These are phyloP conservation scores for Psidium guajava DNA, from an alignment of 345 rosid species.

Conservation along the genomic window DNA sequence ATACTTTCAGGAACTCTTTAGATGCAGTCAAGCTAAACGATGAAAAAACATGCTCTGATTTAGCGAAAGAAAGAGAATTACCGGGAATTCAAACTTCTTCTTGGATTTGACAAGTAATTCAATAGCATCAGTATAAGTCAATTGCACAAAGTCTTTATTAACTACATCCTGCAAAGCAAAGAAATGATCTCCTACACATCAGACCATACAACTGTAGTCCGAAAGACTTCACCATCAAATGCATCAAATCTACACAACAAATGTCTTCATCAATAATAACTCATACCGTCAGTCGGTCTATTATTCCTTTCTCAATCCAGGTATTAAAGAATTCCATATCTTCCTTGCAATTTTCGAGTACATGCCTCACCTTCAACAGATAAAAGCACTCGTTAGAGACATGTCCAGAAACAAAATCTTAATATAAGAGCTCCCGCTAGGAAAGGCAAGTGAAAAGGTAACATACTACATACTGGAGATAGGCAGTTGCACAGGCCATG, in stretches of 20 bases:
- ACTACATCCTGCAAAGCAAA: conserved; percentile 57
- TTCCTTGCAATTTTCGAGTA: conserved; percentile 90
- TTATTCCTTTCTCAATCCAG: conserved; percentile 96
- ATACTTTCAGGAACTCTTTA: neutral
- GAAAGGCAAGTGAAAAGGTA: conserved; percentile 7
- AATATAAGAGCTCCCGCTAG: neutral
- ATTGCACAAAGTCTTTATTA: conserved; percentile 81
- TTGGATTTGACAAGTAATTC: conserved; percentile 77
- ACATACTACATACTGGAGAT: conserved; percentile 99
- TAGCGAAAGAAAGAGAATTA: conserved; percentile 10
- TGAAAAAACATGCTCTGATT: neutral
- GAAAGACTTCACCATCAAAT: neutral
- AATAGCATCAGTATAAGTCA: conserved; percentile 79
- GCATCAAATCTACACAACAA: neutral
- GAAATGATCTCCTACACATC: neutral
- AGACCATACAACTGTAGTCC: neutral
- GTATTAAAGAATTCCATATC: conserved; percentile 97
- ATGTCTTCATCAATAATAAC: neutral
- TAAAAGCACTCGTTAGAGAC: neutral
- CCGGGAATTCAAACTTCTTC: conserved; percentile 87
- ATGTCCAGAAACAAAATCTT: neutral
- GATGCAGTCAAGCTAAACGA: neutral
- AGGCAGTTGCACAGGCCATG: conserved; percentile 99
- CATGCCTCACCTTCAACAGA: conserved; percentile 57
- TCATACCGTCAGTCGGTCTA: conserved; percentile 74